Evolutionary conservation across 805 yeast species (phyloP).

Genomic region (Candida adriatica): DNA sequence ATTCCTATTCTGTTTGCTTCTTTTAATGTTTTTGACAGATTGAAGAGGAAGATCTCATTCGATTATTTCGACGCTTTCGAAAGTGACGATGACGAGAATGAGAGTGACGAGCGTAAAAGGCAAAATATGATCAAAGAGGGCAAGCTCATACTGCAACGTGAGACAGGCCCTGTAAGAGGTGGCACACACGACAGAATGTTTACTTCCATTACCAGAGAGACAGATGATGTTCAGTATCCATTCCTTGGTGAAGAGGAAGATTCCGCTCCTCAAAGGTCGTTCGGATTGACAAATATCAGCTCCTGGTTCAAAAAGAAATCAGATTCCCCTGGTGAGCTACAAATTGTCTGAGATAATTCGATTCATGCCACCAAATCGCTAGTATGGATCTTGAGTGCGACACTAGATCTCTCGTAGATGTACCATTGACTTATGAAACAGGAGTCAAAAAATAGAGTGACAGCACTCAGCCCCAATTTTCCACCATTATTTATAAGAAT

Average conservation of each 20-base stretch:
- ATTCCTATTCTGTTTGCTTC: slow-evolving; percentile 61
- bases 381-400: neutral
- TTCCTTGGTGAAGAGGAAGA: slow-evolving; percentile 1
- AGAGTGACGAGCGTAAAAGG: slow-evolving; percentile 13
- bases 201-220: neutral
- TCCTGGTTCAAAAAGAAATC: slow-evolving; percentile 1
- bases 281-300: slow-evolving; percentile 1
- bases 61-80: slow-evolving; percentile 32
- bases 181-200: slow-evolving; percentile 3
- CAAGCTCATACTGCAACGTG: slow-evolving; percentile 20
- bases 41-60: slow-evolving; percentile 30
- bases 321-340: neutral
- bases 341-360: slow-evolving; percentile 1
- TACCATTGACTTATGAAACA: slow-evolving; percentile 33
- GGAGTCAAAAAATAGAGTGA: slow-evolving; percentile 31
- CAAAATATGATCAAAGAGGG: slow-evolving; percentile 19
- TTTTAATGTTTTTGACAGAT: slow-evolving; percentile 60
- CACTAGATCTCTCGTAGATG: slow-evolving; percentile 11
- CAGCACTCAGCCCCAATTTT: slow-evolving; percentile 32
- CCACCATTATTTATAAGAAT: slow-evolving; percentile 30
- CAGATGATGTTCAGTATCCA: neutral
- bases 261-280: neutral
- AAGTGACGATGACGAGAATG: slow-evolving; percentile 32
- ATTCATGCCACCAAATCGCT: neutral
- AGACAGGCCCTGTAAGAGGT: slow-evolving; percentile 9